phyloP scores from a whole-genome alignment of 2,329 filamentous ascomycete species.

The Alternaria brassicicola region DNA sequence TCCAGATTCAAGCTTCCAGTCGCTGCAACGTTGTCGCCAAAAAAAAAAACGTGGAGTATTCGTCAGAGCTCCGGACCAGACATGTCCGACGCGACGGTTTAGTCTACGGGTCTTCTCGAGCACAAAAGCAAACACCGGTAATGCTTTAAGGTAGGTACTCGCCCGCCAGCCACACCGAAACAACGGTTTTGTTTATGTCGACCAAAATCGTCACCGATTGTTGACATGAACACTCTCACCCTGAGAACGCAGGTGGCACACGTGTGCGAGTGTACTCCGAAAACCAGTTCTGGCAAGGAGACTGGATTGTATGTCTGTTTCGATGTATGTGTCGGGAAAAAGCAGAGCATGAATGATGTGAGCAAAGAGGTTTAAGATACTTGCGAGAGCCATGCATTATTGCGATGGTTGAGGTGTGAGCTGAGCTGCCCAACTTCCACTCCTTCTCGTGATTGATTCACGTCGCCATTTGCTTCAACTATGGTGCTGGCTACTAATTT shows the following conservation, averaged over 20 bases:
- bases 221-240: not conserved
- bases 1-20: not conserved
- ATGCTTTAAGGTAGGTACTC: not conserved
- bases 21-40: not conserved
- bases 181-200: not conserved
- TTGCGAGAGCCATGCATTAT: conserved; percentile 1
- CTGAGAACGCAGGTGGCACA: not conserved
- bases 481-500: conserved; percentile 21
- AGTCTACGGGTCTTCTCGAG: conserved; percentile 1
- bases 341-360: not conserved
- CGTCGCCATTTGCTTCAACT: conserved; percentile 1
- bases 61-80: not conserved
- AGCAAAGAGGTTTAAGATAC: conserved; percentile 1
- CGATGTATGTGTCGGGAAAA: not conserved
- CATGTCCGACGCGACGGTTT: not conserved
- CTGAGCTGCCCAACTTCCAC: conserved; percentile 5
- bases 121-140: not conserved
- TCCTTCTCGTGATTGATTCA: conserved; percentile 4
- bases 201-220: not conserved
- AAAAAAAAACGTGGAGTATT: not conserved
- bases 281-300: not conserved
- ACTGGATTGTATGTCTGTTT: not conserved
- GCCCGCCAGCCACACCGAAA: conserved; percentile 3
- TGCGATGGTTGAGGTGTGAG: conserved; percentile 3
- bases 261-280: not conserved